Base-by-base conservation (phyloP, 139 green algal genomes). In the Picochlorum sp. region DNA sequence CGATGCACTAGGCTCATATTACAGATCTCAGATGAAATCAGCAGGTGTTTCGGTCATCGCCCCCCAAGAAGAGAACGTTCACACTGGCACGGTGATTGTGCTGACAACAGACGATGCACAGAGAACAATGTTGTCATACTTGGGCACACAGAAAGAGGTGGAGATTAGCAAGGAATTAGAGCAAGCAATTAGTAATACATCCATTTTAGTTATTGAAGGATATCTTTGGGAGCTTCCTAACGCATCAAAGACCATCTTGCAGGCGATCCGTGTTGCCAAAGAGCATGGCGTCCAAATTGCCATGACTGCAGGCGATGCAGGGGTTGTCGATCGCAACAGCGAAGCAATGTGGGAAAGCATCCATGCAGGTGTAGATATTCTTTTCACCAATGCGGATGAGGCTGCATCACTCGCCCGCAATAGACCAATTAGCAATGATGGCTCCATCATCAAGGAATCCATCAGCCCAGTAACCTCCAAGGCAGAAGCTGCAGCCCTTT, bases 91-190 rank as follows among this genome's bases (percentile, higher is more conserved):
- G 0, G 89, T 95, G 14, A 77, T 94, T 21, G 91, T 97, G 23
- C 72, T 97, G 16, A 95, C 87, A 16, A 95, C 86, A 1, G 15
- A 59, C 1, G 91, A 97, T 67, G 91, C 90, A 8, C 85, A 96
- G 73, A 78, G 91, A 30, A 92, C 84, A 38, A 95, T 97, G 76
- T 76, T 96, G 18, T 87, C 81, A 3, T 95, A 90, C 74, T 81
- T 90, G 37, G 85, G 82, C 57, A 72, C 62, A 7, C 15, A 57
- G 6, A 34, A 51, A 14, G 62, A 68, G 49, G 24, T 93, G 50
- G 60, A 62, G 4, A 58, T 81, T 0, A 50, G 63, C 28, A 45
- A 80, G 15, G 57, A 34, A 5, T 60, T 92, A 24, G 62, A 77
- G 31, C 54, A 60, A 0, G 78, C 85, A 16, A 82, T 96, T 24